Base-by-base conservation (phyloP, 2,329 filamentous ascomycete genomes). In the Graphilbum ipis-grandicollis region DNA sequence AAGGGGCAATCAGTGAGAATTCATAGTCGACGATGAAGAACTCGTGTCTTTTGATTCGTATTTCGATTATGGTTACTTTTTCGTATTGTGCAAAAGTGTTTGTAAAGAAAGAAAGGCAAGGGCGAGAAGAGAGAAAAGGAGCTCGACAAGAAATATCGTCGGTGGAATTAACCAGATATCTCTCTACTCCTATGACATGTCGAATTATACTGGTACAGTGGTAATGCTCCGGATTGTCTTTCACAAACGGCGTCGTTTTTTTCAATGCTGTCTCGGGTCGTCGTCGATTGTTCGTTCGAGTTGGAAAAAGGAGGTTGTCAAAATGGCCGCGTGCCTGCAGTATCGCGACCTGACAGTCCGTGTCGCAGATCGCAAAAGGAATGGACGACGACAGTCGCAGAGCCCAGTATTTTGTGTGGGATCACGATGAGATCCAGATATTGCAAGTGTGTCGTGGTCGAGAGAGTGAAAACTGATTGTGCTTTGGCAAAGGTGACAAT, bases 121-220 rank as follows among this genome's bases (percentile, higher is more conserved):
- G 19, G 22, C 6, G 29, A 34, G 10, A 17, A 19, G n/a, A 31
- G 33, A 31, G 31, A 25, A n/a, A 28, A 28, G 12, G 12, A 7
- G 28, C 31, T 17, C 19, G 10, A 33, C 31, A 19, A 38, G 32
- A 39, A 29, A 33, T 23, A 39, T 22, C 18, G 28, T 4, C 8
- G 23, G 17, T 28, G 19, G 37, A 35, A 34, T 34, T 22, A 19
- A 15, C 31, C 31, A 30, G 36, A 26, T 38, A 39, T 34, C 32
- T 43, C n/a, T n/a, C 38, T 41, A 40, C 35, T 43, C 36, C 32
- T 43, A 41, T 30, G 33, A 43, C 41, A 43, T 43, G 35, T 39
- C 39, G 41, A 14, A 13, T 10, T 35, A 33, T 33, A 38, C n/a
- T 34, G 38, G 25, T 39, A 3, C 9, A n/a, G 19, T 31, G 5